These are phyloP conservation scores for Arthroderma sp. DNA, from an alignment of 2,329 filamentous ascomycete genomes.

Conservation along the genomic window DNA sequence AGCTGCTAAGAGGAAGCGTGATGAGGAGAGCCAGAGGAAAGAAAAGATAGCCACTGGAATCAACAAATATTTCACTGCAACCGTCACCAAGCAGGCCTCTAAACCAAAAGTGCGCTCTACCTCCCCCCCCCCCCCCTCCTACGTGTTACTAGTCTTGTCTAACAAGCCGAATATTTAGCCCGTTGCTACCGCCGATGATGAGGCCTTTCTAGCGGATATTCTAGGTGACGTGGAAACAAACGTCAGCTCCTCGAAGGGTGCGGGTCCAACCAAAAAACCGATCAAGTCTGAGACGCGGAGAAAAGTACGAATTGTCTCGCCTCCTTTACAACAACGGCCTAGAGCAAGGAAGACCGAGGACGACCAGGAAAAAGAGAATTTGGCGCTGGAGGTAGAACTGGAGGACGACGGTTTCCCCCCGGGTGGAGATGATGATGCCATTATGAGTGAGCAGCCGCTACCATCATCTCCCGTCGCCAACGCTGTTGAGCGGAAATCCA, in stretches of 20 bases:
- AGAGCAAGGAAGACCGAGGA: not conserved
- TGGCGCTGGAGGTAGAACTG: constrained; percentile 31
- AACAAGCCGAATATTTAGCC: not conserved
- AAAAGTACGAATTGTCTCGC: constrained; percentile 69
- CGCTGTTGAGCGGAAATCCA: constrained; percentile 58
- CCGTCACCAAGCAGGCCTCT: constrained; percentile 46
- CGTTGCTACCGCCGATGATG: constrained; percentile 67
- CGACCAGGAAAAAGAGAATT: constrained; percentile 32
- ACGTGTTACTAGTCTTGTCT: not conserved
- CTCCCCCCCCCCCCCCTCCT: constrained; percentile 11
- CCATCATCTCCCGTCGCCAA: constrained; percentile 80
- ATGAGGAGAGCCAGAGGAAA: constrained; percentile 73
- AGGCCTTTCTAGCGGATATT: constrained; percentile 72
- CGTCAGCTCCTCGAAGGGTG: constrained; percentile 43
- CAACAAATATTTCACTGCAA: constrained; percentile 84
- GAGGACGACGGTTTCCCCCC: constrained; percentile 29
- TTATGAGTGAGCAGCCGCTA: constrained; percentile 74
- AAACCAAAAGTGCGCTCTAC: constrained; percentile 61
- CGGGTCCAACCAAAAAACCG: constrained; percentile 46
- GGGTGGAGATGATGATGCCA: constrained; percentile 55
- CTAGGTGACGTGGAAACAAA: constrained; percentile 82
- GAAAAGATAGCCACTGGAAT: constrained; percentile 86
- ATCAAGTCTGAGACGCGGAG: constrained; percentile 65
- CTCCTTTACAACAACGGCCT: constrained; percentile 39
- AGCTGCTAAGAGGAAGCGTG: constrained; percentile 67